Conservation (phyloP, 148 eudicot genomes). For the Euryodendron excelsum region DNA sequence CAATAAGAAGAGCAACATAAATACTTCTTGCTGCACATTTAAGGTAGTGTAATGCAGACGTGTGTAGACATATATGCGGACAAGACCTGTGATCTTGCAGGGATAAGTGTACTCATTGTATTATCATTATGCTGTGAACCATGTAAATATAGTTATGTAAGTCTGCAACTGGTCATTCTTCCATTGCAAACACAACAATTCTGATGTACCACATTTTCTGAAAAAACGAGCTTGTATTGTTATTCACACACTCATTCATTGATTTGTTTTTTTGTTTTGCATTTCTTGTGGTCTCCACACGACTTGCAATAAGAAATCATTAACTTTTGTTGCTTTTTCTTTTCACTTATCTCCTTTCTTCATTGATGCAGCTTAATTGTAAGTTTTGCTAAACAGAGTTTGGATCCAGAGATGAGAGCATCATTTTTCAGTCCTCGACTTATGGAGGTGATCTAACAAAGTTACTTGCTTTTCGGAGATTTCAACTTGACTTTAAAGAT, state of each 20-base stretch:
- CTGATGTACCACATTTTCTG: background rate
- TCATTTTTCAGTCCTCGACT: constrained; percentile 96
- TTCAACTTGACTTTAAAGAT: background rate
- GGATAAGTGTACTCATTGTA: background rate
- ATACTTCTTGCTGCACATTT: too few species aligned
- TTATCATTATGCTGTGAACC: background rate
- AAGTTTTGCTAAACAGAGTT: constrained; percentile 78
- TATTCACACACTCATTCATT: background rate
- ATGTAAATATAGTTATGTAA: background rate
- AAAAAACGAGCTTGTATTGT: background rate
- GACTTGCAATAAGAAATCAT: background rate
- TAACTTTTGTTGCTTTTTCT: background rate
- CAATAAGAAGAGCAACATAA: too few species aligned
- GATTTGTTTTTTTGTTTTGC: background rate
- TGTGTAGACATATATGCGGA: background rate
- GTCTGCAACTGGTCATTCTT: background rate
- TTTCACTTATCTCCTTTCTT: constrained; percentile 15
- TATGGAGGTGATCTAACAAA: constrained; percentile 66
- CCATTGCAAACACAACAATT: background rate
- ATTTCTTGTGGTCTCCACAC: background rate
- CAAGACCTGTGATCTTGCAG: background rate
- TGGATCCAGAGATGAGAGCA: constrained; percentile 72
- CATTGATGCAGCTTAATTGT: constrained; percentile 66
- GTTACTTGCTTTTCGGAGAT: background rate
- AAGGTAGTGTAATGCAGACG: background rate